phyloP scores from a whole-genome alignment of 192 early-diverging fungal species.

The Gigaspora rosea region DNA sequence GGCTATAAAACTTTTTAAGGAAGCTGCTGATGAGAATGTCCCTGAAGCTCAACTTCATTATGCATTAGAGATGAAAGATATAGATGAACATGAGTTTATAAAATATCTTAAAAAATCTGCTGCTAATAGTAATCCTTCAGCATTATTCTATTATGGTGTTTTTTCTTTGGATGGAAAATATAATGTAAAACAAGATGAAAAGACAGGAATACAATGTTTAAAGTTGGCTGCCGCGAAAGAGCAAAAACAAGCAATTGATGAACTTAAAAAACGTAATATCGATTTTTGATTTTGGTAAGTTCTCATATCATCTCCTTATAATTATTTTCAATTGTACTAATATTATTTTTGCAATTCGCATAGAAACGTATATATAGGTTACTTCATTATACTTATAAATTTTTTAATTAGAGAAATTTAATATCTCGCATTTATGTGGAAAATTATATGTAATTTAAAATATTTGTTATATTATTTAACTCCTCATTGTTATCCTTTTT shows the following conservation, averaged over 20 bases:
- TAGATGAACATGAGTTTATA: background rate
- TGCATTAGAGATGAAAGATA: background rate
- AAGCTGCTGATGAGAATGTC: background rate
- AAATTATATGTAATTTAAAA: too few species aligned
- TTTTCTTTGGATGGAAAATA: background rate
- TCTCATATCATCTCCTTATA: too few species aligned
- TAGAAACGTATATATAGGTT: too few species aligned
- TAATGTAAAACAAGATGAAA: background rate
- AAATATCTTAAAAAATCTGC: background rate
- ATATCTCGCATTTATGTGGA: too few species aligned
- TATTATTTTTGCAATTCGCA: too few species aligned
- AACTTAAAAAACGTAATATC: background rate
- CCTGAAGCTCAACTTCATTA: conserved; percentile 9
- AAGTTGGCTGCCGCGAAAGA: background rate
- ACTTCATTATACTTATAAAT: too few species aligned
- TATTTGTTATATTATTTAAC: too few species aligned
- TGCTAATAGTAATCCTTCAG: background rate
- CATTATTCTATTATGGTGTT: background rate
- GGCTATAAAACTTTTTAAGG: background rate
- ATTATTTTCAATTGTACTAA: too few species aligned
- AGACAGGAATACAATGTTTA: conserved; percentile 1
- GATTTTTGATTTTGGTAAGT: background rate
- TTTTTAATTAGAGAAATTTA: too few species aligned
- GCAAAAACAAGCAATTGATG: conserved; percentile 42
- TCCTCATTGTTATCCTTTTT: too few species aligned